Percentiles rank a stretch among this genome's conserved stretches.
Conservation (phyloP, 2,329 filamentous ascomycete genomes). For the Alternaria sp. region DNA sequence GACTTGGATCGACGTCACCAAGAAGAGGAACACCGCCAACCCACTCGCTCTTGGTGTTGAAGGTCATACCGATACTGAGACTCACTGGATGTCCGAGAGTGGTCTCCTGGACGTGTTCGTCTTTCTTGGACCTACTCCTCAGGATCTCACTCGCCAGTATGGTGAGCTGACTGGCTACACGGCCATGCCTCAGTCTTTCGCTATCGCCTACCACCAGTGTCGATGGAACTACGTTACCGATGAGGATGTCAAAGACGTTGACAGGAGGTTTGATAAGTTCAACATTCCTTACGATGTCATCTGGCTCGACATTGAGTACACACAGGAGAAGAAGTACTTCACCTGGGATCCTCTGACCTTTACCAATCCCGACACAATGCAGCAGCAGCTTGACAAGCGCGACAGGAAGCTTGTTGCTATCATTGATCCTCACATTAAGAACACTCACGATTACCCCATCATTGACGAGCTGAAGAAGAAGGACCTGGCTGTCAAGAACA, state of each 20-base stretch:
- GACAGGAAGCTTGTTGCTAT: constrained; percentile 92
- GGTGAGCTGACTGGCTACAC: constrained; percentile 91
- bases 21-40: constrained; percentile 76
- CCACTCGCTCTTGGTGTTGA: constrained; percentile 76
- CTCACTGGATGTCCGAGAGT: constrained; percentile 96
- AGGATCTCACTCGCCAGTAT: constrained; percentile 82
- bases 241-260: constrained; percentile 95
- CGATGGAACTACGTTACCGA: constrained; percentile 99
- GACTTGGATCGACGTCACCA: constrained; percentile 96
- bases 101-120: constrained; percentile 92
- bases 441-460: constrained; percentile 77
- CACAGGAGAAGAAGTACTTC: constrained; percentile 96
- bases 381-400: constrained; percentile 82
- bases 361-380: constrained; percentile 84
- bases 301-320: constrained; percentile 98
- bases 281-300: constrained; percentile 98
- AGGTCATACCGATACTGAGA: constrained; percentile 78
- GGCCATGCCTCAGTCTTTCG: constrained; percentile 88
- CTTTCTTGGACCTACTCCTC: constrained; percentile 87
- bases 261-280: constrained; percentile 93
- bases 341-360: constrained; percentile 95
- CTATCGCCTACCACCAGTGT: constrained; percentile 95
- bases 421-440: constrained; percentile 98
- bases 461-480: constrained; percentile 84
- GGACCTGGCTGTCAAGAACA: constrained; percentile 85